Conservation (phyloP, 495 filamentous ascomycete genomes). For the Tricharina praecox region DNA sequence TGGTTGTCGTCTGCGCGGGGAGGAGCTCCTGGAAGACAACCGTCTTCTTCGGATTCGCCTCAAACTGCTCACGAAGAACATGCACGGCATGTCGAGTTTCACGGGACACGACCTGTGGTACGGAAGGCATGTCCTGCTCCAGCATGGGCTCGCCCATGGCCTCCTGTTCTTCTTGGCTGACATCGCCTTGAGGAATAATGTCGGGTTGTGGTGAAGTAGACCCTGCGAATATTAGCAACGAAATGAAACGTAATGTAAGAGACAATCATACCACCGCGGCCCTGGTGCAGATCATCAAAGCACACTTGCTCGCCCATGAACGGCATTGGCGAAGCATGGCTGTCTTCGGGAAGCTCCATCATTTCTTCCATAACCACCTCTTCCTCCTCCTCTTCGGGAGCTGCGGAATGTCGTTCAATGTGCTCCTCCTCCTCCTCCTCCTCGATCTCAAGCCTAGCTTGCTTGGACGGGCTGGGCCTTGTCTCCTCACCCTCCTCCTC, state of each 20-base stretch:
- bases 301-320: slow-evolving; percentile 6
- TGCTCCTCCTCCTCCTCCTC: slow-evolving; percentile 23
- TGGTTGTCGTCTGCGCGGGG: slow-evolving; percentile 57
- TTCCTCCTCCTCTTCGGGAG: slow-evolving; percentile 22
- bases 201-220: background rate
- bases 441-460: slow-evolving; percentile 20
- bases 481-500: slow-evolving; percentile 45
- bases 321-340: slow-evolving; percentile 8
- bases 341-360: slow-evolving; percentile 16
- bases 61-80: slow-evolving; percentile 71
- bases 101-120: slow-evolving; percentile 35
- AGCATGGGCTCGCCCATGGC: slow-evolving; percentile 5
- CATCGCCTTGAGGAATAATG: slow-evolving; percentile 4
- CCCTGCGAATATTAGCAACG: background rate
- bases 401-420: slow-evolving; percentile 30
- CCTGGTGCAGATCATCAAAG: background rate
- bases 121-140: slow-evolving; percentile 13
- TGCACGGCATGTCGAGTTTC: slow-evolving; percentile 93
- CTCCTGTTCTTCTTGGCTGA: background rate
- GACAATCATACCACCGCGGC: slow-evolving; percentile 8
- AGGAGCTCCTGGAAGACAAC: slow-evolving; percentile 86
- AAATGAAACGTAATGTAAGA: background rate
- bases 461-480: slow-evolving; percentile 24
- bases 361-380: slow-evolving; percentile 19
- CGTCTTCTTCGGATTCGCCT: slow-evolving; percentile 34